Base-by-base conservation (phyloP, 306 rosid species). In the Sesbania bispinosa region DNA sequence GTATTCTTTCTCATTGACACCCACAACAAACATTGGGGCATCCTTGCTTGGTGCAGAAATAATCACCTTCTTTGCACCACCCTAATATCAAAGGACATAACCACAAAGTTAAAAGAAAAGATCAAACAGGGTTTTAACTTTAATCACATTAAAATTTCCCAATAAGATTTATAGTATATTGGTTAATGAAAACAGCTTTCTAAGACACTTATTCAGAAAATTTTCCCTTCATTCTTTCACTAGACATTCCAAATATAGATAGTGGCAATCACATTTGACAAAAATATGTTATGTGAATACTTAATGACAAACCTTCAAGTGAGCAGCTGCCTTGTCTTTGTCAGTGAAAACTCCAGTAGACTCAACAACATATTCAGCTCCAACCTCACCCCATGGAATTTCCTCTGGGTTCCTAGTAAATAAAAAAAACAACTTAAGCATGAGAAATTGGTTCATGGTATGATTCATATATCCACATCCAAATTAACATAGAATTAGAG, bases 1-100 rank as follows among this genome's bases (percentile, higher is more conserved):
- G 81, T 89, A 92, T 24, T 92, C 96, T 10, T 89, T 87, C 83
- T 92, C 96, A 24, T 92, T 92, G 41, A 92, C 98, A 67, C 98
- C 96, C n/a, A 92, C 89, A 77, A 92, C 98, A 55, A 88, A 92
- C 96, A 89, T 89, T 8, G 98, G 98, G 1, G 98, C 98, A 75
- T 92, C 96, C 81, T 88, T 90, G 73, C 98, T 89, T 0, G 98
- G 97, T 48, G 98, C 96, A 23, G 98, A 92, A 70, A 92, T 92
- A 64, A 92, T 66, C n/a, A 92, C 96, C 84, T 92, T 92, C 88
- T 92, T 89, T 18, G 95, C 98, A 79, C 97, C 98, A 24, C 92
- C 98, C 98, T 92, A 71, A 26, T 43, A 24, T 2, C 43, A 41
- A 71, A 20, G 15, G 0, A n/a, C 20, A 39, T 30, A 18, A 20